Evolutionary conservation across 139 green algal species (phyloP), one percentile per base, ranked within the genome.

Genomic region (Volvox africanus): DNA sequence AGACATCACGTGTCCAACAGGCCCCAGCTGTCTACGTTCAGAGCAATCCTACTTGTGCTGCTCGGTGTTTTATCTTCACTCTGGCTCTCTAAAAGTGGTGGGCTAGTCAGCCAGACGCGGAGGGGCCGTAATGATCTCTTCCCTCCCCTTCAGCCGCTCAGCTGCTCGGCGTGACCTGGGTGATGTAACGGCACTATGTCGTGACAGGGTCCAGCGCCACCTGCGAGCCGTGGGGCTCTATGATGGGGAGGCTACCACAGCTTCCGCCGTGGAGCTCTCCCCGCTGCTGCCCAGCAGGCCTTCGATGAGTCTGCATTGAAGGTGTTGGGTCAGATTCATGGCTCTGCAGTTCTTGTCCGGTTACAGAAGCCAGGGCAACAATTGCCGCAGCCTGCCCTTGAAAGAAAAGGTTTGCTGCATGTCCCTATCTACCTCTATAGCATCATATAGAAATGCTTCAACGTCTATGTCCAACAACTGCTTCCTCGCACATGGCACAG

Each of bases 221-320:
- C 69, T 89, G 22, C 1, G 1, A 12, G 17, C 16, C 0, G 69
- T 44, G 0, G 71, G 9, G 1, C n/a, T 75, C 20, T 35, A 83
- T 36, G 44, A 35, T 0, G 85, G 85, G 18, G 85, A 89, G n/a
- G 79, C 85, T 50, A 69, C n/a, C 85, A 89, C 71, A 89, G 85
- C 85, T 75, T 89, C 44, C 85, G 71, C 0, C 85, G 71, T 0
- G 85, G 85, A 0, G n/a, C 71, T 1, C 69, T 89, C 18, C 85
- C 82, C 44, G 24, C 68, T 1, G 36, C 68, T 1, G 36, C 84
- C 9, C 11, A 35, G 3, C 19, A 11, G 11, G 79, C 44, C 5
- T 36, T 69, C 24, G 44, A 50, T 6, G 44, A 44, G 21, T 22
- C 37, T 22, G 79, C 14, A 11, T 50, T 85, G 44, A 35, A 71